phyloP scores from a whole-genome alignment of 2,329 filamentous ascomycete species.

The Paraphoma chrysanthemicola region DNA sequence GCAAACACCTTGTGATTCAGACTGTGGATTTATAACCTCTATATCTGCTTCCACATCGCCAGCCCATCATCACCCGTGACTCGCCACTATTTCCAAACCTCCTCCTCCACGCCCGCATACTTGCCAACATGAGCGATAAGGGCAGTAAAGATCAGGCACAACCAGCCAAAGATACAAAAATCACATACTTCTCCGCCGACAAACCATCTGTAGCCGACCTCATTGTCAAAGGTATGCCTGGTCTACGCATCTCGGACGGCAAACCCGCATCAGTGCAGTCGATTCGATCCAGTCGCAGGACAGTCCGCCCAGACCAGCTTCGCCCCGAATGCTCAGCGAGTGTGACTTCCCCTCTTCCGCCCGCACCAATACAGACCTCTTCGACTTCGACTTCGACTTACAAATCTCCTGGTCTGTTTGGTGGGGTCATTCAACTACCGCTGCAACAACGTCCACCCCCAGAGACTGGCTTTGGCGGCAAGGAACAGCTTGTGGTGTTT shows the following conservation, averaged over 20 bases:
- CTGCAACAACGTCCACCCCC: neutral
- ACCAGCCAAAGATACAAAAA: neutral
- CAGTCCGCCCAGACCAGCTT: neutral
- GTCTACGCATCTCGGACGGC: neutral
- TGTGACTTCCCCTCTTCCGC: neutral
- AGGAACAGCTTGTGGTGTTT: too few species aligned
- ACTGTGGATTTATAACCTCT: neutral
- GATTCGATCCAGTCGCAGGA: neutral
- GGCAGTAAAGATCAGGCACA: neutral
- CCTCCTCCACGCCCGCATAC: neutral
- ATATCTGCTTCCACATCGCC: neutral
- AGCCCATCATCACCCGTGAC: neutral
- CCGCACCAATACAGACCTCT: neutral
- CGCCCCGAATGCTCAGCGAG: neutral
- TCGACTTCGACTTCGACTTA: neutral
- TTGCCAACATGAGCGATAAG: neutral
- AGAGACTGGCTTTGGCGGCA: neutral
- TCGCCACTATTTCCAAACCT: neutral
- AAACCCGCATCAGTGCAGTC: neutral
- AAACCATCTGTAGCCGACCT: neutral
- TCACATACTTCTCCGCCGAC: neutral
- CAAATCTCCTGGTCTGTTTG: neutral
- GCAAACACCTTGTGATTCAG: too few species aligned
- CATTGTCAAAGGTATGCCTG: neutral
- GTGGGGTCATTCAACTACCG: neutral